Percentiles rank a stretch among this genome's conserved stretches.
Conservation (phyloP, 2,329 filamentous ascomycete species). For the Alternaria brassicae region DNA sequence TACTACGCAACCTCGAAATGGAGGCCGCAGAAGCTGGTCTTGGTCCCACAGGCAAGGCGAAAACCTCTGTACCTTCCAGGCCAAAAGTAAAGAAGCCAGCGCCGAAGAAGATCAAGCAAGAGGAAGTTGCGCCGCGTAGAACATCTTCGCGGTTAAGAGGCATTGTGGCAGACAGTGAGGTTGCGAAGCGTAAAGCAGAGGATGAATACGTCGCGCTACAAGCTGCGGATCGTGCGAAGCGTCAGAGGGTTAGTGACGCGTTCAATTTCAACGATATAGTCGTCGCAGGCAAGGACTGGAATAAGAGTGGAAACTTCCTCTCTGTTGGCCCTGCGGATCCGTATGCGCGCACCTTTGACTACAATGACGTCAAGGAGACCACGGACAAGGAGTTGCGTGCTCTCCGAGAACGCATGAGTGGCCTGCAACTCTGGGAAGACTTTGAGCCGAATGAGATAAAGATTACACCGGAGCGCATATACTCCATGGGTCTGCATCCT, state of each 20-base stretch:
- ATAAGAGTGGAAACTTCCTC: conserved; percentile 70
- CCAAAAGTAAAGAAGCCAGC: conserved; percentile 52
- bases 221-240: conserved; percentile 66
- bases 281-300: conserved; percentile 80
- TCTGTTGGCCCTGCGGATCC: conserved; percentile 76
- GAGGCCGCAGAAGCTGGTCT: conserved; percentile 73
- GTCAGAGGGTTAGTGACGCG: conserved; percentile 69
- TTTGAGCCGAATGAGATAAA: conserved; percentile 73
- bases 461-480: conserved; percentile 53
- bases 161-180: conserved; percentile 70
- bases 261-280: conserved; percentile 78
- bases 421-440: conserved; percentile 79
- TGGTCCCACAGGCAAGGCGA: conserved; percentile 62
- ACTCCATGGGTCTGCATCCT: conserved; percentile 87
- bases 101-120: conserved; percentile 64
- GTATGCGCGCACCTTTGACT: conserved; percentile 82
- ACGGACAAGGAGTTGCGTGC: conserved; percentile 76
- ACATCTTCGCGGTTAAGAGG: conserved; percentile 69
- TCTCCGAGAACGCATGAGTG: conserved; percentile 77
- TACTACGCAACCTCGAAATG: conserved; percentile 77
- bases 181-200: conserved; percentile 72
- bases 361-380: conserved; percentile 82
- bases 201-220: conserved; percentile 65
- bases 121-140: conserved; percentile 62
- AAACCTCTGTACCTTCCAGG: conserved; percentile 56